Base-by-base conservation (phyloP, 2,329 filamentous ascomycete genomes). In the Phialophora macrospora region DNA sequence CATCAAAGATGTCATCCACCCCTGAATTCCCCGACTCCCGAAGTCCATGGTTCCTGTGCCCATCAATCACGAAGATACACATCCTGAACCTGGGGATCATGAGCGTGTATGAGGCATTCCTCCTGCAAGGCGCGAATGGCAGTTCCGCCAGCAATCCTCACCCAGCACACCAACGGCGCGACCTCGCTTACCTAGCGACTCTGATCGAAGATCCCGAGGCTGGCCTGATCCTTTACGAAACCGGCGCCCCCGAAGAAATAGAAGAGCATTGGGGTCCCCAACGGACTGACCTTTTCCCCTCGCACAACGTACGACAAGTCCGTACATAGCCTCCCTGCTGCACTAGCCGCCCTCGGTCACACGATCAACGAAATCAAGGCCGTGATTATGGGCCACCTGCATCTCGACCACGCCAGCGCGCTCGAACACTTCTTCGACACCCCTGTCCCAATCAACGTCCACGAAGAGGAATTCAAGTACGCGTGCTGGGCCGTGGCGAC, bases 131-230 rank as follows among this genome's bases (percentile, higher is more conserved):
- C 20, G 48, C 14, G 22, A 52, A 52, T 8, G 48, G 48, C 48
- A 52, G 62, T 54, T 44, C 60, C 9, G 12, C 20, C 8, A 63
- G 60, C 54, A 38, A 63, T 56, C 22, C 51, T 14, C 54, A 63
- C 60, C 60, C 60, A 7, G 11, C 1, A 20, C 51, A 57, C 38
- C 20, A 38, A n/a, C 51, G 51, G 9, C 6, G 30, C 3, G 52
- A 57, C 17, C 22, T 56, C 14, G 26, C 52, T 14, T 17, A 55
- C 30, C 38, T 57, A 14, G 60, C 51, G 22, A 17, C 17, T 30
- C 52, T 63, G n/a, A 56, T 63, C n/a, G 54, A 56, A 24, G 38
- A 63, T 49, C 60, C 34, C 14, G 32, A 17, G 17, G 34, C 20
- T 4, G 60, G 34, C 3, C 54, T 63, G 7, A 20, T 63, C 20